Percentiles rank a stretch among this genome's conserved stretches.
These are phyloP conservation scores for Fusarium miscanthi DNA, from an alignment of 2,329 filamentous ascomycete species.

Conservation along the genomic window DNA sequence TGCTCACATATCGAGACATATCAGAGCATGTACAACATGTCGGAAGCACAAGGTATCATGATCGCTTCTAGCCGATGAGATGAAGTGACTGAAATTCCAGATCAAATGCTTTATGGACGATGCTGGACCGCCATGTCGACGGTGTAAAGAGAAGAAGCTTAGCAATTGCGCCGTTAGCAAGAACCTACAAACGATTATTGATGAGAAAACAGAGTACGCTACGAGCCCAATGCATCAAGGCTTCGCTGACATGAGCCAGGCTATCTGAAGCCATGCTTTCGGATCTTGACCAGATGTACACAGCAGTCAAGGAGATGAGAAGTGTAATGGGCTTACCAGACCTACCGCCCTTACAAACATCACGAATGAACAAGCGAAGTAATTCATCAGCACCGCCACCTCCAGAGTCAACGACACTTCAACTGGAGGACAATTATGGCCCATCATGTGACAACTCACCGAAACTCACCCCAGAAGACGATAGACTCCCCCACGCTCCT, in stretches of 20 bases:
- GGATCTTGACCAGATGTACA: slow-evolving; percentile 42
- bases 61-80: fast-evolving
- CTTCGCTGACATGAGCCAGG: neutral
- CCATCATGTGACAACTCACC: slow-evolving; percentile 46
- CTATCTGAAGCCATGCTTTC: slow-evolving; percentile 35
- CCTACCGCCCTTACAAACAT: slow-evolving; percentile 34
- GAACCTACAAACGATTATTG: slow-evolving; percentile 55
- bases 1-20: slow-evolving; percentile 53
- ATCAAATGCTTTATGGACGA: slow-evolving; percentile 57
- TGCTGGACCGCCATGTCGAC: slow-evolving; percentile 52
- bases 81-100: slow-evolving; percentile 4
- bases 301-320: slow-evolving; percentile 41
- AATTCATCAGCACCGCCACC: slow-evolving; percentile 4
- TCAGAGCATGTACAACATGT: slow-evolving; percentile 55
- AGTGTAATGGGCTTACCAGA: slow-evolving; percentile 40
- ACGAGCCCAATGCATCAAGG: fast-evolving
- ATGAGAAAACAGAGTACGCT: slow-evolving; percentile 53
- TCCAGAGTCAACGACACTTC: neutral
- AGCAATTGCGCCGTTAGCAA: slow-evolving; percentile 55
- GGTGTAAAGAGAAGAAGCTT: slow-evolving; percentile 52
- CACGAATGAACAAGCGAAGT: slow-evolving; percentile 25
- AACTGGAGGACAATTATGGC: slow-evolving; percentile 30
- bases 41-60: slow-evolving; percentile 55
- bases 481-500: slow-evolving; percentile 51
- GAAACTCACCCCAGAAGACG: slow-evolving; percentile 47